These are phyloP conservation scores for Blastobotrys petasosporus DNA, from an alignment of 1,139 yeast species.

Conservation along the genomic window DNA sequence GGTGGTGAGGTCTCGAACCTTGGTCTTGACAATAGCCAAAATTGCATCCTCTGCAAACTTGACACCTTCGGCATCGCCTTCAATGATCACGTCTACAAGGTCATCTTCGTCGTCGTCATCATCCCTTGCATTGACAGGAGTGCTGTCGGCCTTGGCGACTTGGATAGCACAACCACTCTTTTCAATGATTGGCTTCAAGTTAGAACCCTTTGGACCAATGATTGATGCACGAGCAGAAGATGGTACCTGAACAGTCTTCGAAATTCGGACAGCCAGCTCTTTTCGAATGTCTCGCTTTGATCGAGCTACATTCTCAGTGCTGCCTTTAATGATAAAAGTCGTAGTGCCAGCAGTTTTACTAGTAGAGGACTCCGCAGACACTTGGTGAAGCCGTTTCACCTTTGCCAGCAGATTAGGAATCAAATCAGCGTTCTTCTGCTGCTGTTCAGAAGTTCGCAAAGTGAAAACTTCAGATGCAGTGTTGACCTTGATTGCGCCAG, in stretches of 20 bases:
- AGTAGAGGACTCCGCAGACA: slow-evolving; percentile 78
- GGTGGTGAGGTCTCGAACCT: slow-evolving; percentile 37
- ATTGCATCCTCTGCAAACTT: slow-evolving; percentile 67
- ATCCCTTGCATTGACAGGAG: slow-evolving; percentile 16
- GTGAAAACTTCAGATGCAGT: slow-evolving; percentile 25
- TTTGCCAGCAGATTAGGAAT: slow-evolving; percentile 39
- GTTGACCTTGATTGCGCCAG: neutral
- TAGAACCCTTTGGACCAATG: slow-evolving; percentile 86
- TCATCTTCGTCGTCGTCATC: slow-evolving; percentile 47
- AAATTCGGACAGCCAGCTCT: slow-evolving; percentile 61
- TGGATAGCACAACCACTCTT: slow-evolving; percentile 70
- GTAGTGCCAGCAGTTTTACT: slow-evolving; percentile 72
- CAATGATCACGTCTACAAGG: slow-evolving; percentile 55
- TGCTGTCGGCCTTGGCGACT: slow-evolving; percentile 45
- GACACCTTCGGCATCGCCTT: slow-evolving; percentile 84
- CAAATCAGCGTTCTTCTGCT: slow-evolving; percentile 11
- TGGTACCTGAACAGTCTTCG: slow-evolving; percentile 61
- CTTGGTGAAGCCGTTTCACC: slow-evolving; percentile 56
- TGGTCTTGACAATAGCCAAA: slow-evolving; percentile 66
- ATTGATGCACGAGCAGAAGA: slow-evolving; percentile 71
- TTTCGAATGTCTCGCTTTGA: slow-evolving; percentile 76
- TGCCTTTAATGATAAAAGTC: slow-evolving; percentile 81
- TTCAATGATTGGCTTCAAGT: slow-evolving; percentile 70
- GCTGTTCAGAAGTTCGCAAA: slow-evolving; percentile 19
- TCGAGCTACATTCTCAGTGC: slow-evolving; percentile 55